Evolutionary conservation across 108 stramenopile species (phyloP).

Genomic region (Aurantiochytrium sp.): DNA sequence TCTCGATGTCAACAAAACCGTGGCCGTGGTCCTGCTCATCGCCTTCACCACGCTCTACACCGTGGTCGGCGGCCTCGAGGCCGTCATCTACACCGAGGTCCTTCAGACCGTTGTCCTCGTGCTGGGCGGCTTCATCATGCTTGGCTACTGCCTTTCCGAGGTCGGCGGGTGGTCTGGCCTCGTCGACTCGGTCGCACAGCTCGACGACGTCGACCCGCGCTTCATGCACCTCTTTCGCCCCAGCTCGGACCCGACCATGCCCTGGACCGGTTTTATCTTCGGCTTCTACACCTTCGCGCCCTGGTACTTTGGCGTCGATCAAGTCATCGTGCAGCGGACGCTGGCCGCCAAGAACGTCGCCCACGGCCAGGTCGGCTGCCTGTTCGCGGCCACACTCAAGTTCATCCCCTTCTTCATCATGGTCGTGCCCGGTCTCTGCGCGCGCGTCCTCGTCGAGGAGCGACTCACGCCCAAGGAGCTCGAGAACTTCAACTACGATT

Average conservation of each 20-base stretch:
- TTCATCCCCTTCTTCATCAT: constrained; percentile 26
- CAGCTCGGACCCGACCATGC: neutral
- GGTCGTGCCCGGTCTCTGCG: constrained; percentile 28
- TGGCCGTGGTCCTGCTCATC: neutral
- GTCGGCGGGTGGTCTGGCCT: neutral
- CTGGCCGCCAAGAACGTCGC: constrained; percentile 7
- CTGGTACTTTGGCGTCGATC: constrained; percentile 28
- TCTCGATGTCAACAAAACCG: constrained; percentile 9
- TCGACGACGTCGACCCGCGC: neutral
- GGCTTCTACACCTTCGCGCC: neutral
- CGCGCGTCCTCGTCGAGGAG: constrained; percentile 19
- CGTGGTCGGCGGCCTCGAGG: constrained; percentile 14
- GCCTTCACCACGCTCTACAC: constrained; percentile 20
- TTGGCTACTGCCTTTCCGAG: neutral
- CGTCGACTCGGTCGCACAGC: neutral
- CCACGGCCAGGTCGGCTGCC: constrained; percentile 18
- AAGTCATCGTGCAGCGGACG: neutral
- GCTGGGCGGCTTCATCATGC: neutral
- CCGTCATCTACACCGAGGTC: constrained; percentile 29
- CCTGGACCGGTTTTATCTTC: constrained; percentile 26
- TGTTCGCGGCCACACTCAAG: constrained; percentile 4
- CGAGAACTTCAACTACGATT: neutral
- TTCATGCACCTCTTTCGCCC: neutral
- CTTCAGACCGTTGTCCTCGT: neutral
- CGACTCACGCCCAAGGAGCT: neutral